Evolutionary conservation across 2,329 filamentous ascomycete species (phyloP), one percentile per base, ranked within the genome.

Genomic region (Canariomyces notabilis): DNA sequence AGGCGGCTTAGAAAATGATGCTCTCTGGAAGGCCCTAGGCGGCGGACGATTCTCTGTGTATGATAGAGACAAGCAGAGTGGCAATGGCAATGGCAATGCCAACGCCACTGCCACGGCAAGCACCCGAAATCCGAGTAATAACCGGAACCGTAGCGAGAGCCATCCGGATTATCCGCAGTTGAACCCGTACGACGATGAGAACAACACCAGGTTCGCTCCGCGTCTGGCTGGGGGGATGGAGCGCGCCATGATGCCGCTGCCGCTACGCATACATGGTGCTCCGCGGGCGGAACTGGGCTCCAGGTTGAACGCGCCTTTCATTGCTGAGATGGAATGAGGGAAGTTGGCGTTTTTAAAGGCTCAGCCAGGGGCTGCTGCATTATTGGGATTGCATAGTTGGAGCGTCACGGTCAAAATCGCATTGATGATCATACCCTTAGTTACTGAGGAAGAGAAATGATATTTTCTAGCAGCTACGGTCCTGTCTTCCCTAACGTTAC

Each of bases 81-180:
- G 22, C 23, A 18, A 19, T 2, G 18, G 8, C n/a, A 26, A 36
- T 7, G n/a, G 6, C n/a, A 12, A 12, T 19, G 16, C 11, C 1
- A 29, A 9, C 9, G 9, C 26, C 26, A 12, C 26, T 8, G 36
- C 31, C 18, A 37, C 31, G 11, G 35, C 40, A 15, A 15, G n/a
- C 23, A 19, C 14, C 36, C n/a, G n/a, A n/a, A n/a, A n/a, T 29
- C 26, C 26, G 37, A 26, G 37, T n/a, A 15, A 29, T n/a, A 39
- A 18, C 11, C 16, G 26, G 4, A 14, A 21, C n/a, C 14, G 18
- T 2, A 36, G 14, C 8, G 19, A 37, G 18, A 41, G 43, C 21
- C 55, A 57, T 34, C 52, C 52, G 3, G 54, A 58, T n/a, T 63
- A 63, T 37, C 60, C 61, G 15, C 46, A 55, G 21, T 57, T 64